Evolutionary conservation across 495 filamentous ascomycete species (phyloP), one percentile per base, ranked within the genome.

Genomic region (Penicillium coprophilum): DNA sequence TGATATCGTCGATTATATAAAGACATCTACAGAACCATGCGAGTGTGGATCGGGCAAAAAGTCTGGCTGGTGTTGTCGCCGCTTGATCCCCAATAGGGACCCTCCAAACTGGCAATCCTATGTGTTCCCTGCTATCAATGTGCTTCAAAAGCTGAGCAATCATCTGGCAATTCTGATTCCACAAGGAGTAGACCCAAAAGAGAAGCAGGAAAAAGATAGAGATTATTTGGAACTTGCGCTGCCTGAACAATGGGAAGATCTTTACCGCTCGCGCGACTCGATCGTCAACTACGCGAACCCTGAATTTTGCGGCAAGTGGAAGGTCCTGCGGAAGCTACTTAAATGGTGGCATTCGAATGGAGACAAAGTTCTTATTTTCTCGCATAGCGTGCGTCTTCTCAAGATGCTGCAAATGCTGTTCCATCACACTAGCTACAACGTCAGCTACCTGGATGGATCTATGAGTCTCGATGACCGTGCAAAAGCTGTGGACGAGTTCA

Each of bases 281-380:
- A 85, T 97, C 50, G 71, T 89, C 38, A 91, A 87, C 67, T 91
- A 88, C 59, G 85, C 92, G 17, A 93, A 96, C 57, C 88, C 90
- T 0, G 89, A 96, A 49, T 96, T 93, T 61, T 98, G 94, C 64
- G 94, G 94, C 3, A 98, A 98, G 71, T 98, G 94, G 94, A 92
- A 92, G 71, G 83, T 97, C 17, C 76, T 98, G 13, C 86, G 85
- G 54, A 95, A 91, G 61, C 78, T 98, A 4, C 81, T 98, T 0
- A 84, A 83, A 23, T 94, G 92, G 72, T 98, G 94, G 94, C 84
- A 96, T 64, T 75, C 78, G 17, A 92, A 87, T 63, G 90, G 89
- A 7, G 92, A 97, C 69, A 98, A 98, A 69, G 94, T 96, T 2
- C 80, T 97, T 2, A 86, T 98, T 6, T 98, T 98, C 69, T 92